These are phyloP conservation scores for Opeltia flavorubescens DNA, from an alignment of 495 filamentous ascomycete species.

Conservation along the genomic window DNA sequence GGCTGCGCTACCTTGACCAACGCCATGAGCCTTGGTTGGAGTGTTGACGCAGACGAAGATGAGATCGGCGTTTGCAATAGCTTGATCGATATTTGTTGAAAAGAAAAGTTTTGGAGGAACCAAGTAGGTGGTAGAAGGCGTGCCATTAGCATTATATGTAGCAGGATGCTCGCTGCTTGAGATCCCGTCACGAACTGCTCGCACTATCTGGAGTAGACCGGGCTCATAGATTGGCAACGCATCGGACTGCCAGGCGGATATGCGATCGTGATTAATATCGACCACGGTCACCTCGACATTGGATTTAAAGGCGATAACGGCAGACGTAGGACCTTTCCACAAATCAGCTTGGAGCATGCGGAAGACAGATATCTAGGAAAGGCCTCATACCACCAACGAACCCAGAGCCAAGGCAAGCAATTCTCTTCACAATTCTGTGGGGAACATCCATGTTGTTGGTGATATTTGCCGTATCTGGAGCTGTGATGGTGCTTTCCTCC, in stretches of 20 bases:
- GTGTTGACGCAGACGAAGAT: slow-evolving; percentile 73
- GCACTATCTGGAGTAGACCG: slow-evolving; percentile 52
- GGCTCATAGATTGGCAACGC: slow-evolving; percentile 65
- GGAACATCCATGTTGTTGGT: background rate
- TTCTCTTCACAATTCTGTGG: slow-evolving; percentile 3
- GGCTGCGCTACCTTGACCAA: slow-evolving; percentile 57
- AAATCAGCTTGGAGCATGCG: background rate
- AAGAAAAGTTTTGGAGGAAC: slow-evolving; percentile 49
- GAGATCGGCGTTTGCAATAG: slow-evolving; percentile 55
- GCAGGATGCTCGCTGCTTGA: slow-evolving; percentile 7
- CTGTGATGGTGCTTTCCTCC: too few species aligned
- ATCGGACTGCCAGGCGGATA: slow-evolving; percentile 2
- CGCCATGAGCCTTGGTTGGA: slow-evolving; percentile 57
- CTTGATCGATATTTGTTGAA: slow-evolving; percentile 45
- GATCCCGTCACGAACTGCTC: slow-evolving; percentile 44
- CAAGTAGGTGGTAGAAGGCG: background rate
- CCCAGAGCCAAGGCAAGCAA: slow-evolving; percentile 10
- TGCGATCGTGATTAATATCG: slow-evolving; percentile 2
- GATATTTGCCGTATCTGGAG: background rate
- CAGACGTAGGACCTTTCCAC: slow-evolving; percentile 8
- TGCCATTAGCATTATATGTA: background rate
- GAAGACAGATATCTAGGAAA: background rate
- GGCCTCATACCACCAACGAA: slow-evolving; percentile 8
- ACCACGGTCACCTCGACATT: slow-evolving; percentile 7
- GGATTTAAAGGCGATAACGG: slow-evolving; percentile 9